Base-by-base conservation (phyloP, 352 stramenopile genomes). In the Phytopythium chamaehyphon region DNA sequence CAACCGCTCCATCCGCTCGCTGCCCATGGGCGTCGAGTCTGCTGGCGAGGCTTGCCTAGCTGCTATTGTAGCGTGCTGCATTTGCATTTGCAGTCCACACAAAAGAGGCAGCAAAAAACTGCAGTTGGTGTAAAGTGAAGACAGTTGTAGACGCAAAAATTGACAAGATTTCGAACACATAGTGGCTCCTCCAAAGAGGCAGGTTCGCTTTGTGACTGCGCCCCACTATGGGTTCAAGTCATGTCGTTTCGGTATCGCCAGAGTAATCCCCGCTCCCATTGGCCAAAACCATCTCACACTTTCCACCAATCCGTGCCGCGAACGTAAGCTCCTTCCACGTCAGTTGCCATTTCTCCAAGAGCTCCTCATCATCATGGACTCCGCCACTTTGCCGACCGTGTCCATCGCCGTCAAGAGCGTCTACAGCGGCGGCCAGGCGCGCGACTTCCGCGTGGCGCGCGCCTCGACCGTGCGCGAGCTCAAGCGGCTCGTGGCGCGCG, bases 361-460 rank as follows among this genome's bases (percentile, higher is more conserved):
- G n/a, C n/a, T n/a, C n/a, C n/a, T n/a, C n/a, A n/a, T n/a, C n/a
- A n/a, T n/a, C n/a, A n/a, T n/a, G n/a, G n/a, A n/a, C n/a, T n/a
- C n/a, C n/a, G n/a, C n/a, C n/a, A n/a, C n/a, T n/a, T n/a, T 75
- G 66, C 53, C 65, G 44, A 43, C 46, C 39, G 77, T 94, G 40
- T 80, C 73, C 47, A 76, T 94, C 52, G 47, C 86, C 24, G 77
- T 94, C 37, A 87, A 88, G 62, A 94, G 80, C 63, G 84, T 94
- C 48, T 94, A 94, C 67, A 70, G 66, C 24, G 76, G 69, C 7
- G 40, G 62, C 12, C 58, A 91, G 59, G 67, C 72, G 19, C 57
- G 81, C 51, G 57, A 73, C 44, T 78, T 94, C 24, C 47, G 65
- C 2, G 55, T 78, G 31, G 50, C 62, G 14, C 45, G 64, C 3